Evolutionary conservation across 1,284 basidiomycete species (phyloP).

Genomic region (Cystobasidium sp.): DNA sequence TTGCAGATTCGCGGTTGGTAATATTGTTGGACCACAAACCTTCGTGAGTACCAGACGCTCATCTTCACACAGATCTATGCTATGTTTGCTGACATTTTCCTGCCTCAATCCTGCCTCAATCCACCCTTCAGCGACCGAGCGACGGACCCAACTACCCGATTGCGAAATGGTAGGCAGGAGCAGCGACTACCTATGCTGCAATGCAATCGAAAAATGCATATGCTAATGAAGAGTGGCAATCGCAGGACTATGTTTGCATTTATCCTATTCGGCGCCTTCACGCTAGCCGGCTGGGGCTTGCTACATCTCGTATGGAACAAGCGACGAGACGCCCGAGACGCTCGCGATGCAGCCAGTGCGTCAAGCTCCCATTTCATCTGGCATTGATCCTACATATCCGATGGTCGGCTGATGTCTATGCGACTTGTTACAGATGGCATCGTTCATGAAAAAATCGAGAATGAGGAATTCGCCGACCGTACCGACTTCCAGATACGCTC

Average conservation of each 20-base stretch:
- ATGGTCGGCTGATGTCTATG: not conserved
- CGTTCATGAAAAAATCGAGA: slow-evolving; percentile 34
- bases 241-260: slow-evolving; percentile 51
- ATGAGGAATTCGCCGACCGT: slow-evolving; percentile 54
- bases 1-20: slow-evolving; percentile 8
- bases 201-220: not conserved
- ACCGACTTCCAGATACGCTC: slow-evolving; percentile 54
- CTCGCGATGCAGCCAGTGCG: slow-evolving; percentile 28
- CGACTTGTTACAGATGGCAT: slow-evolving; percentile 27
- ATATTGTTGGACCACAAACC: slow-evolving; percentile 50
- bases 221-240: not conserved
- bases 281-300: slow-evolving; percentile 46
- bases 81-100: too few relatives aligned
- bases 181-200: not conserved
- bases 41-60: slow-evolving; percentile 41
- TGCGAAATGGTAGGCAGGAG: slow-evolving; percentile 49
- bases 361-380: not conserved
- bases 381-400: not conserved
- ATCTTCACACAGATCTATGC: not conserved
- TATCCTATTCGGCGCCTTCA: slow-evolving; percentile 50
- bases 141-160: slow-evolving; percentile 51
- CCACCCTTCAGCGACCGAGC: slow-evolving; percentile 26
- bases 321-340: slow-evolving; percentile 40
- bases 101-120: not conserved
- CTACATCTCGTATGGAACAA: slow-evolving; percentile 53